Evolutionary conservation across 83 land plant species (phyloP), one percentile per base, ranked within the genome.

Genomic region (Isoetes engelmannii): DNA sequence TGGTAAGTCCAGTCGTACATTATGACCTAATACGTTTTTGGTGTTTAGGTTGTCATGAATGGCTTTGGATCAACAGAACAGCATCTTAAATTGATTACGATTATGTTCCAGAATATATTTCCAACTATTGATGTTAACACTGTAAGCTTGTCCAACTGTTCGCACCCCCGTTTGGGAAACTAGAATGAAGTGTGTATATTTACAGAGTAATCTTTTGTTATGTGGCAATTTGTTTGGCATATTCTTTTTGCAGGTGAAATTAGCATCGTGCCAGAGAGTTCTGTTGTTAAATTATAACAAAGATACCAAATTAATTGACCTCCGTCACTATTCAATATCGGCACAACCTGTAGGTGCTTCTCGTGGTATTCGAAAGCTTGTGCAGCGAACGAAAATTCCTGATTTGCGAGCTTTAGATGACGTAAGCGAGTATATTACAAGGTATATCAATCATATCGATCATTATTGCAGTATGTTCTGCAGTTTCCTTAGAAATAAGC

Each of bases 81-180:
- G 71, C 99, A 95, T 55, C 72, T 91, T 48, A 95, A 85, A 79
- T 87, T 91, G 20, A 76, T 84, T 41, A 80, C 89, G 7, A 81
- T 87, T 17, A 85, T 87, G 87, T 92, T 95, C 69, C 91, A 91
- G 81, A 92, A 95, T 66, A 92, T 95, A 47, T 92, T 95, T 76
- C 99, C 99, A 44, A 81, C 85, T 42, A 95, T 95, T 79, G 92
- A 92, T 65, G 81, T 92, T 7, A 85, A 91, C 56, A 91, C 89
- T 44, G 99, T 95, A 56, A 72, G 84, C 69, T 17, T 60, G n/a
- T n/a, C 7, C 18, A 50, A 8, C 54, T 42, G 17, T 21, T 4
- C 43, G 12, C 42, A 48, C 48, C 9, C 43, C 45, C 48, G 21
- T 18, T 50, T 5, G 17, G 10, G 53, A 49, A 12, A 7, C 53